Conservation (phyloP, 2,329 filamentous ascomycete genomes). For the Fusarium euwallaceae region DNA sequence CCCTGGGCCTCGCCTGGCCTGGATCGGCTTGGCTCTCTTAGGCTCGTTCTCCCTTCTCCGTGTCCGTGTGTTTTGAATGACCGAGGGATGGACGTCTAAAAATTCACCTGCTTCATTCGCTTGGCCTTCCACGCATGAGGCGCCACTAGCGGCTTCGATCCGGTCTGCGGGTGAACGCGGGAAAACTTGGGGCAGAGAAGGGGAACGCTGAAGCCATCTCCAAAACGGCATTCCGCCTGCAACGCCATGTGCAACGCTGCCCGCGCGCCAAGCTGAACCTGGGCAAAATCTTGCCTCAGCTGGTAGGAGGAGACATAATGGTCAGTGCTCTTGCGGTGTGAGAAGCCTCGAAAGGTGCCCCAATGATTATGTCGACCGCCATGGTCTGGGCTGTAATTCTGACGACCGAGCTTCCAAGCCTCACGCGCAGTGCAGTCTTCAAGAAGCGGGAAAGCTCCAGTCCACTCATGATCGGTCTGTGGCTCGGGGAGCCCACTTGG, state of each 20-base stretch:
- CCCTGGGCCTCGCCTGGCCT: conserved; percentile 43
- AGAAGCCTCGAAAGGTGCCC: neutral
- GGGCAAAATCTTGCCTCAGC: neutral
- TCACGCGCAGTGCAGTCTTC: conserved; percentile 30
- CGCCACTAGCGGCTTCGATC: conserved; percentile 41
- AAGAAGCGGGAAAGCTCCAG: conserved; percentile 21
- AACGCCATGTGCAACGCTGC: conserved; percentile 31
- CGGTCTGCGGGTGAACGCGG: conserved; percentile 44
- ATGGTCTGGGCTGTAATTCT: conserved; percentile 27
- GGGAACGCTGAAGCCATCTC: conserved; percentile 25
- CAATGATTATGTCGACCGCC: conserved; percentile 27
- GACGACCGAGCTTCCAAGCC: conserved; percentile 26
- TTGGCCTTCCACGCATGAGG: conserved; percentile 37
- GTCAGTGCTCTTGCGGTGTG: neutral
- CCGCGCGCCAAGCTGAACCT: conserved; percentile 1
- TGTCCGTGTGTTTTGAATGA: conserved; percentile 19
- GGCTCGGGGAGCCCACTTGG: conserved; percentile 35
- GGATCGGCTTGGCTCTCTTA: conserved; percentile 40
- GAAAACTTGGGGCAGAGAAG: conserved; percentile 14
- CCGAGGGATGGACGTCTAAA: conserved; percentile 18
- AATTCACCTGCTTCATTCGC: conserved; percentile 27
- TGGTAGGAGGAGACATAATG: neutral
- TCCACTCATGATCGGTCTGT: conserved; percentile 20
- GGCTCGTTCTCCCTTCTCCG: conserved; percentile 27
- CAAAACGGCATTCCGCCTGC: conserved; percentile 32